These are phyloP conservation scores for Aspergillus sclerotioniger DNA, from an alignment of 495 filamentous ascomycete species.

Conservation along the genomic window DNA sequence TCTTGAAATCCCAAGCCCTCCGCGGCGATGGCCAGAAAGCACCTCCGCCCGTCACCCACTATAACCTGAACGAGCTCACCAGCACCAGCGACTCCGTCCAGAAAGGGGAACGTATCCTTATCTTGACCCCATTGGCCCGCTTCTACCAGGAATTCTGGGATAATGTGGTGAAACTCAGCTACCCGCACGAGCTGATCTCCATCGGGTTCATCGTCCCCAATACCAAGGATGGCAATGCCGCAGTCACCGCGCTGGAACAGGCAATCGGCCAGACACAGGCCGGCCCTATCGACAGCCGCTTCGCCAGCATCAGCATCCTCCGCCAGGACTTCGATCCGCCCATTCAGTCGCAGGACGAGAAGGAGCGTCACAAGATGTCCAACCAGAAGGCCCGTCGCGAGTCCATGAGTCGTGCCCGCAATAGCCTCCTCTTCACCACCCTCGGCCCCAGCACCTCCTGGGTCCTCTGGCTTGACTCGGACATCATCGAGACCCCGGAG, in stretches of 20 bases:
- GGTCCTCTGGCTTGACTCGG: conserved; percentile 94
- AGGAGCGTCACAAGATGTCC: conserved; percentile 82
- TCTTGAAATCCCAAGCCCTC: conserved; percentile 61
- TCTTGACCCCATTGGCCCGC: conserved; percentile 86
- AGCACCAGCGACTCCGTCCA: conserved; percentile 67
- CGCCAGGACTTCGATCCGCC: conserved; percentile 93
- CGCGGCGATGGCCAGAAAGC: conserved; percentile 53
- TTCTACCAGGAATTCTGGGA: conserved; percentile 97
- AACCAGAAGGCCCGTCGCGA: conserved; percentile 85
- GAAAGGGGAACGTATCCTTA: conserved; percentile 82
- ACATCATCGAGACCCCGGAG: conserved; percentile 85
- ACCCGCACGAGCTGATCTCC: conserved; percentile 91
- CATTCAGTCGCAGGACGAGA: conserved; percentile 74
- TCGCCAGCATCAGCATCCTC: conserved; percentile 88
- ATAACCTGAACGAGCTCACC: conserved; percentile 91
- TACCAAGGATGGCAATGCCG: conserved; percentile 80
- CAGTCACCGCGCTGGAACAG: conserved; percentile 76
- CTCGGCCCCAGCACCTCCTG: conserved; percentile 90
- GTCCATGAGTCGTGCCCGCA: conserved; percentile 89
- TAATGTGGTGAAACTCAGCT: conserved; percentile 78
- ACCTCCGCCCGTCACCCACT: conserved; percentile 88
- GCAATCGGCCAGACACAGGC: conserved; percentile 80
- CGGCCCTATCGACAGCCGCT: conserved; percentile 74
- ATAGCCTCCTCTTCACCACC: conserved; percentile 95
- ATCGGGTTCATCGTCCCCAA: conserved; percentile 96